Evolutionary conservation across 1,284 basidiomycete genomes (phyloP), one percentile per base, ranked within the genome.

Genomic region (Cutaneotrichosporon cutaneum): DNA sequence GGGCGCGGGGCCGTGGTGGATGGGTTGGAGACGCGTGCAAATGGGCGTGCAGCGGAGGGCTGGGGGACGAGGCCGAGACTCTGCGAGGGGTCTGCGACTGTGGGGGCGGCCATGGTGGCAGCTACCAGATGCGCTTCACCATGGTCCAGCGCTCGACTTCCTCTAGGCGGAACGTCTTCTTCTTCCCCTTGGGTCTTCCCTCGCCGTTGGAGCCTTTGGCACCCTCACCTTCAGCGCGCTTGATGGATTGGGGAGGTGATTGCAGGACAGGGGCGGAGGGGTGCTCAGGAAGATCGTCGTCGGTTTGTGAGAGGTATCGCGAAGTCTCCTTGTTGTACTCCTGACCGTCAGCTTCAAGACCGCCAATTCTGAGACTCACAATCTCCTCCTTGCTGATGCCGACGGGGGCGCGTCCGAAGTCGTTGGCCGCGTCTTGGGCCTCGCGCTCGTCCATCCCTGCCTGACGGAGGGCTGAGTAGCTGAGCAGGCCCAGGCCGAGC

Each of bases 121-220:
- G 26, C 47, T 68, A 94, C 90, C 90, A 94, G 58, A 94, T 94
- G 50, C 90, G 84, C 74, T 94, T 94, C 42, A 94, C 89, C 92
- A 95, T 95, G 24, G 92, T 94, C 82, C 90, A 95, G 61, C 92
- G 80, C 42, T 90, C 94, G 61, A 94, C 83, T 70, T 94, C 91
- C 73, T 94, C 91, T 62, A 95, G 77, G 60, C 85, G 85, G 64
- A 89, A 83, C 62, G 82, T 77, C 66, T 85, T 86, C 78, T 86
- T 76, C 64, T 73, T 72, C 85, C 36, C 83, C 26, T 82, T 32
- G 57, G 30, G 50, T 24, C 13, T 44, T 27, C 18, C 30, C 26
- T 30, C 44, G 16, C 9, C 48, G 10, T 16, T 44, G 71, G 60
- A 33, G 16, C 9, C 48, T 5, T 10, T 45, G 71, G 60, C 77